Percentiles rank a stretch among this genome's conserved stretches.
These are phyloP conservation scores for Chrysanthemum makinoi DNA, from an alignment of 129 eudicot genomes.

Conservation along the genomic window DNA sequence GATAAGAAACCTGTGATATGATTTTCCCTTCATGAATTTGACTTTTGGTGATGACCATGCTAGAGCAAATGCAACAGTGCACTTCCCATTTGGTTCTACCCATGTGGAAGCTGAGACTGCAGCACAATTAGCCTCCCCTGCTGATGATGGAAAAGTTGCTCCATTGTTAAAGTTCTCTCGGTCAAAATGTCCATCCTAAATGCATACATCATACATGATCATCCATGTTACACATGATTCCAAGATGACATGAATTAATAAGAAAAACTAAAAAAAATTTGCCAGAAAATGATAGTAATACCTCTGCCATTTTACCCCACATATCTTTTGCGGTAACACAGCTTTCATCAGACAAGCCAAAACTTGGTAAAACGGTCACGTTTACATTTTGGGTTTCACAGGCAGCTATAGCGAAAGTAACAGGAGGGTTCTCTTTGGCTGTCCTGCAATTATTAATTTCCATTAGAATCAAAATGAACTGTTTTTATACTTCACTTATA, in stretches of 20 bases:
- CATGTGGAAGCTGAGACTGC: conserved; percentile 90
- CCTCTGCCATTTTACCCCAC: conserved; percentile 94
- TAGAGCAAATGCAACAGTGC: conserved; percentile 83
- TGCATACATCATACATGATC: background rate
- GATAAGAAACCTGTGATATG: conserved; percentile 63
- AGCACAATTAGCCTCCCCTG: conserved; percentile 92
- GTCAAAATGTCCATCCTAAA: conserved; percentile 83
- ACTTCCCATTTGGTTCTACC: conserved; percentile 97
- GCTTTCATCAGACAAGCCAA: conserved; percentile 85
- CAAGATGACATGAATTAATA: background rate
- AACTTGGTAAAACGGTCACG: conserved; percentile 82
- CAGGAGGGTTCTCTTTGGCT: conserved; percentile 86
- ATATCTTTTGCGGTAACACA: conserved; percentile 79
- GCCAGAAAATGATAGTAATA: conserved; percentile 6
- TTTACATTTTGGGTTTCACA: conserved; percentile 95
- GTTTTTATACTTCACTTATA: background rate
- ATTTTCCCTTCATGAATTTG: conserved; percentile 82
- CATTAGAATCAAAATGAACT: background rate
- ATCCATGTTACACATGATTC: background rate
- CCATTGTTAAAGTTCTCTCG: conserved; percentile 72
- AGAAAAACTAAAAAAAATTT: background rate
- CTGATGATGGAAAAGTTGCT: conserved; percentile 82
- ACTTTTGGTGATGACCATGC: conserved; percentile 96
- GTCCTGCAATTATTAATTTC: conserved; percentile 55
- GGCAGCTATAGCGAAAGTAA: conserved; percentile 90